These are phyloP conservation scores for Alternaria gaisen DNA, from an alignment of 2,329 filamentous ascomycete genomes.

Conservation along the genomic window DNA sequence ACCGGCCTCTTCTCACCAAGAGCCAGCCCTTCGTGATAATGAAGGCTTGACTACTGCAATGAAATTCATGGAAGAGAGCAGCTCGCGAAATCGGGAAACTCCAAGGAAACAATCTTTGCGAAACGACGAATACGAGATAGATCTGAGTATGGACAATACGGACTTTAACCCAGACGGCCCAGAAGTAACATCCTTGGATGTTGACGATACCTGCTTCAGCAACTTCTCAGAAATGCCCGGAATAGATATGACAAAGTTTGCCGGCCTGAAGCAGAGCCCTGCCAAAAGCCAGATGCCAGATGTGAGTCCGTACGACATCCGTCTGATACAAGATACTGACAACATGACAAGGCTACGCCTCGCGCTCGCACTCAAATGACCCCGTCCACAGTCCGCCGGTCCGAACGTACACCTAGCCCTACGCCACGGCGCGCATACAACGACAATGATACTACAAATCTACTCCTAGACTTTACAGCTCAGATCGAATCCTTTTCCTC, in stretches of 20 bases:
- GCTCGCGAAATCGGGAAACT: constrained; percentile 30
- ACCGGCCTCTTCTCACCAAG: constrained; percentile 31
- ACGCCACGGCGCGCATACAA: constrained; percentile 62
- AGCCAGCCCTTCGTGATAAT: constrained; percentile 47
- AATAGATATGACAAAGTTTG: constrained; percentile 81
- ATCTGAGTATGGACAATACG: constrained; percentile 37
- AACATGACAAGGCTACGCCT: constrained; percentile 40
- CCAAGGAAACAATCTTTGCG: constrained; percentile 34
- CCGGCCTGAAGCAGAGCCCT: constrained; percentile 70
- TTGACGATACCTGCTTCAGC: constrained; percentile 81
- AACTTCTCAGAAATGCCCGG: constrained; percentile 85
- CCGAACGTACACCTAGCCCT: constrained; percentile 57
- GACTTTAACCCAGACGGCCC: constrained; percentile 47
- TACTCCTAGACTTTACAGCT: constrained; percentile 88
- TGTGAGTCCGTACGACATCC: constrained; percentile 18
- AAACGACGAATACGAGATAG: constrained; percentile 31
- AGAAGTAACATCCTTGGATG: constrained; percentile 46
- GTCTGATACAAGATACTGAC: constrained; percentile 13
- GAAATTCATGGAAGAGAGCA: constrained; percentile 44
- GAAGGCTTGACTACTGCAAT: constrained; percentile 51
- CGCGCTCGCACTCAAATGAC: constrained; percentile 54
- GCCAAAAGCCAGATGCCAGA: constrained; percentile 48
- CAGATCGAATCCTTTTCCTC: constrained; percentile 68
- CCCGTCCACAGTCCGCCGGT: constrained; percentile 59
- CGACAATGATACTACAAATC: constrained; percentile 72